A percentile compares a stretch with the other conserved stretches of the same genome.
phyloP scores from a whole-genome alignment of 345 rosid genomes.

The Salix viminalis region DNA sequence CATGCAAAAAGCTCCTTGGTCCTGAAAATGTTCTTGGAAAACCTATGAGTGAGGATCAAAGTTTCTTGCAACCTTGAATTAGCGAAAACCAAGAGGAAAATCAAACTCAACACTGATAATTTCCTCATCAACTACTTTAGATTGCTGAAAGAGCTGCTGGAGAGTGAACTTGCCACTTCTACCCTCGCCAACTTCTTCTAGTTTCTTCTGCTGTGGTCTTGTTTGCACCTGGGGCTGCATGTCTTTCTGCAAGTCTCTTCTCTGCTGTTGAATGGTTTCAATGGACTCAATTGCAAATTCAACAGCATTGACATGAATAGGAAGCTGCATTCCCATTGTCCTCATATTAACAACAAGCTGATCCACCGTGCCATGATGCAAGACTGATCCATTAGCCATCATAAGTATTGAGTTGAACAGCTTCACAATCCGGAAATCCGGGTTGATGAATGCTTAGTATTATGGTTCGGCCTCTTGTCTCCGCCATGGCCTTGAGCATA shows the following conservation, averaged over 20 bases:
- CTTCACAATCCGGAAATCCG: slow-evolving; percentile 85
- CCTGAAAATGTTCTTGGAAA: slow-evolving; percentile 83
- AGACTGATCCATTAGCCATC: slow-evolving; percentile 69
- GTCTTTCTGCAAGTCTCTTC: slow-evolving; percentile 17
- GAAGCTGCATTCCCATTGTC: slow-evolving; percentile 56
- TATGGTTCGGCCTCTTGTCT: slow-evolving; percentile 65
- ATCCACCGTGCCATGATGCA: slow-evolving; percentile 77
- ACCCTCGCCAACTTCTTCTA: slow-evolving; percentile 36
- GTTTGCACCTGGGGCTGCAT: slow-evolving; percentile 14
- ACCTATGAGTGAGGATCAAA: slow-evolving; percentile 66
- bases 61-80: slow-evolving; percentile 72
- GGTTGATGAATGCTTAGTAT: slow-evolving; percentile 88
- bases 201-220: slow-evolving; percentile 23
- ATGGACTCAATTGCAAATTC: slow-evolving; percentile 86
- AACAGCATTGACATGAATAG: slow-evolving; percentile 59
- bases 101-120: slow-evolving; percentile 32
- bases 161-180: slow-evolving; percentile 59
- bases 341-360: slow-evolving; percentile 50
- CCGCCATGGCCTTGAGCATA: slow-evolving; percentile 92
- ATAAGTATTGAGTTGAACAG: slow-evolving; percentile 66
- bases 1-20: slow-evolving; percentile 83
- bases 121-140: slow-evolving; percentile 64
- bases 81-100: slow-evolving; percentile 43
- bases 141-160: slow-evolving; percentile 80
- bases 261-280: slow-evolving; percentile 42